Base-by-base conservation (phyloP, 495 filamentous ascomycete species). In the Penicillium waksmanii region DNA sequence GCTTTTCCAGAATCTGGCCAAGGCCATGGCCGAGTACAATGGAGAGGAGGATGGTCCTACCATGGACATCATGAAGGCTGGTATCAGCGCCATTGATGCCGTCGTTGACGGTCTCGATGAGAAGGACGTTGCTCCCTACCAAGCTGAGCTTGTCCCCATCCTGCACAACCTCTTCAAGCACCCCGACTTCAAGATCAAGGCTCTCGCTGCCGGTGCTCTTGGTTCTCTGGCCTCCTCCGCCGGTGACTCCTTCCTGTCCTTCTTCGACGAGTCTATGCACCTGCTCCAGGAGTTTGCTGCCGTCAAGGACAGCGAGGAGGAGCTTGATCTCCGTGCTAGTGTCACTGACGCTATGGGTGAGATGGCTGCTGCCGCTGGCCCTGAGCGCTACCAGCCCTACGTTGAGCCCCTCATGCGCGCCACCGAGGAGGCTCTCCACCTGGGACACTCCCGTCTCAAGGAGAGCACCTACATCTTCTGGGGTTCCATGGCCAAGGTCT, bases 391-490 rank as follows among this genome's bases (percentile, higher is more conserved):
- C 80, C 85, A 94, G 77, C 90, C 87, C 7, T 98, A 92, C 67
- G 94, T 98, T 34, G 80, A 87, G 66, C 91, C 89, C 31, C 79
- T 98, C 48, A 95, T 98, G 88, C 78, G 87, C 57, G 89, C 94
- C 18, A 94, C 91, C 57, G 92, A 97, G 74, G 94, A 97, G 72
- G 95, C 88, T 36, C 80, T 98, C 3, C 85, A 95, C 68, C 87
- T 98, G 1, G 93, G 89, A 55, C 92, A 97, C 77, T 89, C 92
- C 10, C 84, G 93, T 52, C 84, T 98, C 50, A 87, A 90, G 70
- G 96, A 98, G 77, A 97, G 92, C 54, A 96, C 91, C 69, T 98
- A 96, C 76, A 92, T 98, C 62, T 84, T 98, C 60, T 98, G 95
- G 93, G 91, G 91, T 65, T 90, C 87, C 23, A 87, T 98, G 73